phyloP scores from a whole-genome alignment of 805 yeast genomes.

The Saturnispora hagleri region DNA sequence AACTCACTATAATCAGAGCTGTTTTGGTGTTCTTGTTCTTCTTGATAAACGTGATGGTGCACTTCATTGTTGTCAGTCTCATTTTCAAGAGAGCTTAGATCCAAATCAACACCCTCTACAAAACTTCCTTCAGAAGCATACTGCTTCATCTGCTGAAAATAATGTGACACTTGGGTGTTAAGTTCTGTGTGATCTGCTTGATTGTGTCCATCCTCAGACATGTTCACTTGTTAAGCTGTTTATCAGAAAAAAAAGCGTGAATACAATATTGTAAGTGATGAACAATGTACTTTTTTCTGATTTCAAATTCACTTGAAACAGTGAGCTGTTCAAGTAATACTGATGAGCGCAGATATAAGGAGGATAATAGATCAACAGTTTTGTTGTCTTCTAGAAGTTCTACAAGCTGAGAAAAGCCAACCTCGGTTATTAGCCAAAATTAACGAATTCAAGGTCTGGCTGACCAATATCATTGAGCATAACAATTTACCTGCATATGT shows the following conservation, averaged over 20 bases:
- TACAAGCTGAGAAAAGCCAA: background rate
- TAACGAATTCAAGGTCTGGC: conserved; percentile 13
- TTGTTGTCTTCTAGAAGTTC: background rate
- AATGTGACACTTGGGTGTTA: conserved; percentile 23
- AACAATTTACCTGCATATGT: conserved; percentile 20
- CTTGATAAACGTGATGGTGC: background rate
- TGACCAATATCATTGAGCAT: conserved; percentile 9
- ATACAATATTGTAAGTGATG: background rate
- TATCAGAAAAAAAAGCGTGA: background rate
- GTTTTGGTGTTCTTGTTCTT: background rate
- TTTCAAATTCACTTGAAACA: background rate
- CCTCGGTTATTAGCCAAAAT: background rate
- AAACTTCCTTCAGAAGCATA: conserved; percentile 13
- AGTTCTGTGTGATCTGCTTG: conserved; percentile 22
- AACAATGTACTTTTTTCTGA: background rate
- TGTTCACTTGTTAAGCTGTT: background rate
- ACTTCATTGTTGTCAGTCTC: background rate
- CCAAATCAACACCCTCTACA: conserved; percentile 18
- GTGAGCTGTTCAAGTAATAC: background rate
- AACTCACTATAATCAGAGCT: background rate
- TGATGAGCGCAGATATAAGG: conserved; percentile 13
- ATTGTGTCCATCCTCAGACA: background rate
- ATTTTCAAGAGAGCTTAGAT: conserved; percentile 7
- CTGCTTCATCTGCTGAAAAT: conserved; percentile 19
- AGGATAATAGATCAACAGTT: conserved; percentile 15